Evolutionary conservation across 805 yeast species (phyloP).

Genomic region (Lachancea quebecensis): DNA sequence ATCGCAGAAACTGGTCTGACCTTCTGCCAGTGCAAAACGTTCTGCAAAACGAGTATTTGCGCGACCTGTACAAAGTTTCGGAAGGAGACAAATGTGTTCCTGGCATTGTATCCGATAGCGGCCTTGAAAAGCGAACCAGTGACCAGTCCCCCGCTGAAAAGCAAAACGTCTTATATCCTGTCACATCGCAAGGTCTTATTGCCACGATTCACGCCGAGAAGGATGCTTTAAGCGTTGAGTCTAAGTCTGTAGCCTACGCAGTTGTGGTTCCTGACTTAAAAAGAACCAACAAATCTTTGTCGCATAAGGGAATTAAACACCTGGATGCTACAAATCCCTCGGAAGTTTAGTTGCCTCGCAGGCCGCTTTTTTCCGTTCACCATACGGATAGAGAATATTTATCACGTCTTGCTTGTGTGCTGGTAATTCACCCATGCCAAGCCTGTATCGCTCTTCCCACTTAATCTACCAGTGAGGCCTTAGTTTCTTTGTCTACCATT

Average conservation of each 20-base stretch:
- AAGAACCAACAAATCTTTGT: constrained; percentile 21
- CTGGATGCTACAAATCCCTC: constrained; percentile 1
- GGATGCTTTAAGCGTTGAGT: constrained; percentile 41
- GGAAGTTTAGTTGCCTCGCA: no score
- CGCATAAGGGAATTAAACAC: constrained; percentile 28
- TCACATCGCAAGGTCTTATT: constrained; percentile 50
- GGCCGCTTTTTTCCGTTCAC: no score
- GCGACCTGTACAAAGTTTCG: constrained; percentile 8
- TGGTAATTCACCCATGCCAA: no score
- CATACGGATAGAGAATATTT: no score
- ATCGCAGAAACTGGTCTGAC: constrained; percentile 68
- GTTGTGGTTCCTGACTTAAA: constrained; percentile 58
- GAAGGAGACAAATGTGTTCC: constrained; percentile 21
- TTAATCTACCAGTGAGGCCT: no score
- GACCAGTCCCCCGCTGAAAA: constrained; percentile 6
- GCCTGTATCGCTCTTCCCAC: no score
- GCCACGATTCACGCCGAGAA: constrained; percentile 71
- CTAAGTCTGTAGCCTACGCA: constrained; percentile 59
- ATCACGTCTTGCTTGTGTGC: no score
- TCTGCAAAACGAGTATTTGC: constrained; percentile 16
- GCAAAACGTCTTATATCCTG: constrained; percentile 43
- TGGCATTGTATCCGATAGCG: constrained; percentile 21
- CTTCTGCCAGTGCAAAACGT: constrained; percentile 46
- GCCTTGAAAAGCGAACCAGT: constrained; percentile 7
- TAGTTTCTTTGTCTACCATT: no score